Conservation (phyloP, 805 yeast species). For the Starmera quercuum region DNA sequence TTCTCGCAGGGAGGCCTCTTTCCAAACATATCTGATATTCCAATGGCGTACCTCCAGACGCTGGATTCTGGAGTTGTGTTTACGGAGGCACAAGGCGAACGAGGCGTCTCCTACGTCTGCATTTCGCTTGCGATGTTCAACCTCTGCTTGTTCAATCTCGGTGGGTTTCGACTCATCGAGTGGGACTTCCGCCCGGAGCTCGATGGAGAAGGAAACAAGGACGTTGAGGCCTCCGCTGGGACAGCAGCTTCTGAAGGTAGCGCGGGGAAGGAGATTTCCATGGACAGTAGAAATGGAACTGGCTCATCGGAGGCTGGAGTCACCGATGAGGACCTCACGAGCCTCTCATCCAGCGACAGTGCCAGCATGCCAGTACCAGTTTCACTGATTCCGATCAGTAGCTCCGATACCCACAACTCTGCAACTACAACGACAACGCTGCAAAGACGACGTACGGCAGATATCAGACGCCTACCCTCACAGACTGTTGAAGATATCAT, state of each 20-base stretch:
- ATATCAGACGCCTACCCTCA: conserved; percentile 22
- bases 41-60: conserved; percentile 77
- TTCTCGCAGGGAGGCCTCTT: conserved; percentile 62
- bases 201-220: no score
- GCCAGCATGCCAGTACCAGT: background rate
- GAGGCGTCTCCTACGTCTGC: conserved; percentile 77
- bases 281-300: no score
- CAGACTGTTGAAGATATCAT: conserved; percentile 38
- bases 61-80: conserved; percentile 55
- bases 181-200: conserved; percentile 47
- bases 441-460: conserved; percentile 1
- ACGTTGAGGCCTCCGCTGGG: no score
- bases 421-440: conserved; percentile 1
- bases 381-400: background rate
- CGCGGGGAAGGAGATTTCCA: no score
- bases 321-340: no score
- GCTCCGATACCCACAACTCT: background rate
- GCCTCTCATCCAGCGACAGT: no score
- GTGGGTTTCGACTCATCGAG: conserved; percentile 59
- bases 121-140: conserved; percentile 63
- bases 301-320: no score
- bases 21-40: conserved; percentile 77
- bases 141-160: conserved; percentile 62
- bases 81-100: conserved; percentile 43
- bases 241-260: background rate